Conservation (phyloP, 2,329 filamentous ascomycete genomes). For the Daldinia sp. region DNA sequence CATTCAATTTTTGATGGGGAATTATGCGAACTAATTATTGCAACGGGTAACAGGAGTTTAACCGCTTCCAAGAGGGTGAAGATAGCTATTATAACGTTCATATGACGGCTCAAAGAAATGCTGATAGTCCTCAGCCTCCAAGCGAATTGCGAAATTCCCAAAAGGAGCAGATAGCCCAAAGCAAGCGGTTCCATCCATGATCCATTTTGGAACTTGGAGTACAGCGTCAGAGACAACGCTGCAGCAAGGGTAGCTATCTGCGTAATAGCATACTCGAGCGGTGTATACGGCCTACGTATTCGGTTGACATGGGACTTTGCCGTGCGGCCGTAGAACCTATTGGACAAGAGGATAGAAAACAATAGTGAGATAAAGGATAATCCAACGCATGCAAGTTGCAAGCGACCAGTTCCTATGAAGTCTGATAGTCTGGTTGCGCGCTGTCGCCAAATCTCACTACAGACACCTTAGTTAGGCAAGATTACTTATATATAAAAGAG, state of each 20-base stretch:
- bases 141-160: constrained; percentile 36
- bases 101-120: constrained; percentile 37
- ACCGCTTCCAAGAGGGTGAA: constrained; percentile 37
- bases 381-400: constrained; percentile 38
- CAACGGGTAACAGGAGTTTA: constrained; percentile 39
- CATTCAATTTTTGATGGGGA: constrained; percentile 32
- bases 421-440: constrained; percentile 37
- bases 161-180: constrained; percentile 39
- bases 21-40: constrained; percentile 39
- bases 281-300: background rate
- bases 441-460: constrained; percentile 39
- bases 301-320: background rate
- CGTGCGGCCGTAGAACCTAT: constrained; percentile 5
- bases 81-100: constrained; percentile 37
- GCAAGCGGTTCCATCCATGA: constrained; percentile 38
- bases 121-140: constrained; percentile 25
- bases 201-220: constrained; percentile 20
- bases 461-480: background rate
- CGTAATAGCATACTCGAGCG: constrained; percentile 13
- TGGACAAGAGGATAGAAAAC: constrained; percentile 5
- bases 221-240: constrained; percentile 14
- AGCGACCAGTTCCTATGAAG: constrained; percentile 40
- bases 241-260: constrained; percentile 13
- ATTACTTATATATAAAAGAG: background rate
- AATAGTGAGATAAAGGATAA: constrained; percentile 36